phyloP scores from a whole-genome alignment of 768 basidiomycete species.

The Podaxis sp. region DNA sequence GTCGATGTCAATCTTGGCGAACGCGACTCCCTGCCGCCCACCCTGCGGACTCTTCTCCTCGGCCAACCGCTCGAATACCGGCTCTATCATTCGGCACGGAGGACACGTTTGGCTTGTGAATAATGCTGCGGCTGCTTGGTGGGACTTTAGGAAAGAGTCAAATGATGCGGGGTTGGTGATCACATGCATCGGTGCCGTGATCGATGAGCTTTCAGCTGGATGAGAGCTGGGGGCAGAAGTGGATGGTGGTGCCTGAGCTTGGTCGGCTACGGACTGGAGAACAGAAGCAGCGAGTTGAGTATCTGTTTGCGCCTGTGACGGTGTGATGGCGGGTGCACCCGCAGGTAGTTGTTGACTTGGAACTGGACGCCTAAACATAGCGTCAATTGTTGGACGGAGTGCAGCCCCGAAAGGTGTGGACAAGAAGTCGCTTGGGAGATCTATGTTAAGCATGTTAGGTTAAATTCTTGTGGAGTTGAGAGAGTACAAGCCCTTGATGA shows the following conservation, averaged over 20 bases:
- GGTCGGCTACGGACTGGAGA: slow-evolving; percentile 52
- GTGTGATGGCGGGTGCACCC: slow-evolving; percentile 21
- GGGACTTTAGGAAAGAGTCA: slow-evolving; percentile 53
- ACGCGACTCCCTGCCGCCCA: slow-evolving; percentile 52
- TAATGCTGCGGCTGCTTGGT: slow-evolving; percentile 73
- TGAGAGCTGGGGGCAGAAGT: slow-evolving; percentile 13
- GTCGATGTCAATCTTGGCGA: slow-evolving; percentile 80
- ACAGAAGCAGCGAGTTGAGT: slow-evolving; percentile 49
- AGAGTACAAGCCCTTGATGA: slow-evolving; percentile 60
- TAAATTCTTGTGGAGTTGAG: background rate
- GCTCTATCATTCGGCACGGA: slow-evolving; percentile 82
- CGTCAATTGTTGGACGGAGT: slow-evolving; percentile 86
- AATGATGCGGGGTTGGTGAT: slow-evolving; percentile 76
- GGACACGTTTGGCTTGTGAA: slow-evolving; percentile 76
- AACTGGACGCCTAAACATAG: slow-evolving; percentile 70
- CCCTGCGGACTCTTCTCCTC: slow-evolving; percentile 48
- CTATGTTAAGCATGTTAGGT: slow-evolving; percentile 28
- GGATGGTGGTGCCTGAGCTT: slow-evolving; percentile 32
- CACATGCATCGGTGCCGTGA: slow-evolving; percentile 62
- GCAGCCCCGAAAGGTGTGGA: slow-evolving; percentile 86
- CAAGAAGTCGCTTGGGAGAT: slow-evolving; percentile 78
- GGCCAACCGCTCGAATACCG: slow-evolving; percentile 76
- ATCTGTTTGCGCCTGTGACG: slow-evolving; percentile 24
- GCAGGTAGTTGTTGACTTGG: slow-evolving; percentile 34
- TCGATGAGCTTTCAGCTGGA: slow-evolving; percentile 13